Evolutionary conservation across 257 asterid genomes (phyloP).

Genomic region (Lycium ferocissimum): DNA sequence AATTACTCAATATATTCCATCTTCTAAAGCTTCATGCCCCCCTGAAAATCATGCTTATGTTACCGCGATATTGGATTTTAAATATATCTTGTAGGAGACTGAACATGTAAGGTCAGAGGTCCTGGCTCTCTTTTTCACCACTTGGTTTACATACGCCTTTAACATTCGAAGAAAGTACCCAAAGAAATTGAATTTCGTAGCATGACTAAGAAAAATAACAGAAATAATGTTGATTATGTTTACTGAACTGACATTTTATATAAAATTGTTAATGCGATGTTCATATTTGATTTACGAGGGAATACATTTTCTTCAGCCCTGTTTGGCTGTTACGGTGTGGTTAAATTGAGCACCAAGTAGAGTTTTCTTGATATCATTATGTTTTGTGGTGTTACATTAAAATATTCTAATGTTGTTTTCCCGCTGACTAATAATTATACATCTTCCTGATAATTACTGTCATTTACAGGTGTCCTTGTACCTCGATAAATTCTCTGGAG

Average conservation of each 20-base stretch:
- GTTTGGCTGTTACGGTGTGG: not conserved
- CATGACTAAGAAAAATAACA: not conserved
- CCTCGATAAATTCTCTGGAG: constrained; percentile 98
- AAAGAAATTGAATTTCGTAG: constrained; percentile 4
- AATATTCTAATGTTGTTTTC: constrained; percentile 3
- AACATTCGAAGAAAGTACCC: not conserved
- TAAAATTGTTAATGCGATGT: not conserved
- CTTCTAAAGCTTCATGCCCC: not conserved
- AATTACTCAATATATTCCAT: not conserved
- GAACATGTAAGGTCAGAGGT: not conserved
- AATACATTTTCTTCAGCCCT: constrained; percentile 22
- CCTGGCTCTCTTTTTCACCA: not conserved
- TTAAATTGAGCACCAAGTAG: not conserved
- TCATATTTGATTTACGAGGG: not conserved
- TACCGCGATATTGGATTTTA: not conserved
- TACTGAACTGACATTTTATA: not conserved
- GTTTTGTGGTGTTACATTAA: not conserved
- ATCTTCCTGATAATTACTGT: constrained; percentile 32
- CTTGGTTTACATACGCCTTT: not conserved
- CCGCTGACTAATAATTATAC: not conserved
- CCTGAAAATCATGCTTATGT: not conserved
- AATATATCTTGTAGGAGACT: not conserved
- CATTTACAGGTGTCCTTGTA: constrained; percentile 86
- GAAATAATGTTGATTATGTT: not conserved
- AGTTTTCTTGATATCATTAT: constrained; percentile 11